phyloP scores from a whole-genome alignment of 371 early-diverging fungal species.

The Mucor saturninus region DNA sequence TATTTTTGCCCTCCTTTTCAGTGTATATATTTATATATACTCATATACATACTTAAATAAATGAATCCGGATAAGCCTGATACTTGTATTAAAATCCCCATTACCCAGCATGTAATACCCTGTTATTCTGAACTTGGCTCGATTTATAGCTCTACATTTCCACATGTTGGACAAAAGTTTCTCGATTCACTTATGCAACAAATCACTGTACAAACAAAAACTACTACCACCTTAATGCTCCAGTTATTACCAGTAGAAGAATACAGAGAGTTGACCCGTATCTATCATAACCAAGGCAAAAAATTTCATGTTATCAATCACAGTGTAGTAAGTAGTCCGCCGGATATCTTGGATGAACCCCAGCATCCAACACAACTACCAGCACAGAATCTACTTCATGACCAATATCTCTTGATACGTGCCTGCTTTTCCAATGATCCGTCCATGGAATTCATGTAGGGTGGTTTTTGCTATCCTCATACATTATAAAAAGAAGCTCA shows the following conservation, averaged over 20 bases:
- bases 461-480: no score
- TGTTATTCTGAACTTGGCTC: slow-evolving; percentile 7
- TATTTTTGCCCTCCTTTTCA: neutral
- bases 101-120: neutral
- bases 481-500: neutral
- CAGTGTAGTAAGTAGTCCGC: slow-evolving; percentile 8
- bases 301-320: slow-evolving; percentile 13
- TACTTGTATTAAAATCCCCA: neutral
- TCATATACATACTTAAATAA: neutral
- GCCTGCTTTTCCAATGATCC: slow-evolving; percentile 16
- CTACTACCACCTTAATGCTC: slow-evolving; percentile 17
- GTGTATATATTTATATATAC: neutral
- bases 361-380: neutral
- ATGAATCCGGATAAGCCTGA: neutral
- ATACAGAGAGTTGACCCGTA: slow-evolving; percentile 22
- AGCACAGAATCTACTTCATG: slow-evolving; percentile 10
- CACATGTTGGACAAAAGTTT: slow-evolving; percentile 26
- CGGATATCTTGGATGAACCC: slow-evolving; percentile 13
- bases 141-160: slow-evolving; percentile 24
- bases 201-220: slow-evolving; percentile 18
- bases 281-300: slow-evolving; percentile 12
- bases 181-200: slow-evolving; percentile 28
- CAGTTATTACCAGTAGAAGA: slow-evolving; percentile 27
- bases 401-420: slow-evolving; percentile 18
- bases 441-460: slow-evolving; percentile 12